Evolutionary conservation across 805 yeast species (phyloP).

Genomic region (Ogataea trehaloabstinens): DNA sequence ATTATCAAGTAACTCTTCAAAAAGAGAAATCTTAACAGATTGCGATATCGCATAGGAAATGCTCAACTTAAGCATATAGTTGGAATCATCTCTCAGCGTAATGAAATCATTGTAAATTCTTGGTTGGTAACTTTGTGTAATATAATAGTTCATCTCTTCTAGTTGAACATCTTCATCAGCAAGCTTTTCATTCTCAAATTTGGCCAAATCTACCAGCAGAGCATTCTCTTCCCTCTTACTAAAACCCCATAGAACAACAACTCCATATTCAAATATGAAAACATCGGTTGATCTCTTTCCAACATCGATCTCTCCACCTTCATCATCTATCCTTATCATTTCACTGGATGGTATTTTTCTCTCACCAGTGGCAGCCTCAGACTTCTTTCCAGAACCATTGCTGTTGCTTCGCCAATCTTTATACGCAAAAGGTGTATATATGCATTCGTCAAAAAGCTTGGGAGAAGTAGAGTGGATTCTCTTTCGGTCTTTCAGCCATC

Average conservation of each 20-base stretch:
- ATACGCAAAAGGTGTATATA: conserved; percentile 85
- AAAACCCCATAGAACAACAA: conserved; percentile 96
- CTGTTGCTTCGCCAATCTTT: conserved; percentile 67
- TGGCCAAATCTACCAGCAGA: conserved; percentile 80
- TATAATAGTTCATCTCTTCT: conserved; percentile 93
- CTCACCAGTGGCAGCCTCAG: conserved; percentile 6
- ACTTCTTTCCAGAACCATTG: conserved; percentile 13
- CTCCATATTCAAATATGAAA: conserved; percentile 94
- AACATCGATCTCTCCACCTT: conserved; percentile 92
- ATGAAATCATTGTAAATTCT: conserved; percentile 94
- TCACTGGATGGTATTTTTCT: conserved; percentile 25
- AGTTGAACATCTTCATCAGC: conserved; percentile 89
- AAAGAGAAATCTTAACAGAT: conserved; percentile 89
- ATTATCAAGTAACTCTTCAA: conserved; percentile 94
- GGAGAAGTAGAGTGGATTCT: conserved; percentile 76
- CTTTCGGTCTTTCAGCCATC: conserved; percentile 82
- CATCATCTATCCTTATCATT: conserved; percentile 77
- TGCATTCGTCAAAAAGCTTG: conserved; percentile 88
- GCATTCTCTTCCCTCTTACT: conserved; percentile 78
- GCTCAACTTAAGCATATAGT: conserved; percentile 88
- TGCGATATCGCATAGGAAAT: conserved; percentile 96
- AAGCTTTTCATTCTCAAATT: conserved; percentile 86
- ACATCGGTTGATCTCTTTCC: conserved; percentile 75
- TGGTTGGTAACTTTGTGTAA: conserved; percentile 92
- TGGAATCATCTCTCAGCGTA: conserved; percentile 82